Evolutionary conservation across 1,284 basidiomycete genomes (phyloP), one percentile per base, ranked within the genome.

Genomic region (Boletus hoseneyae): DNA sequence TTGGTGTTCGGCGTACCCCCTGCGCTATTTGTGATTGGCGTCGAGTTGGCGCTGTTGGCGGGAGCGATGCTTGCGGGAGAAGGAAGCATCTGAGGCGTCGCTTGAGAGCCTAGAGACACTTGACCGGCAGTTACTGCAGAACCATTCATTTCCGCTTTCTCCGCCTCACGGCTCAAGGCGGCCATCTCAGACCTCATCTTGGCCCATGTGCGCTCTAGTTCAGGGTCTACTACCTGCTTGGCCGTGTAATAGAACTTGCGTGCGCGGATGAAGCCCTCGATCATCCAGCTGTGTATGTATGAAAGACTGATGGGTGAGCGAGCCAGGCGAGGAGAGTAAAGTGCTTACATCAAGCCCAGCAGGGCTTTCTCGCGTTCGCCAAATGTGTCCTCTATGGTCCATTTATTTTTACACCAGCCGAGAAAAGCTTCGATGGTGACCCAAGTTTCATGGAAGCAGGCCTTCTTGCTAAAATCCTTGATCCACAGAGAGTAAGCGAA

Each of bases 401-500:
- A 86, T 58, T 85, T 84, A 58, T 71, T 68, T 66, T 81, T 85
- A 57, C 80, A 83, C 79, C 80, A 83, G n/a, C 66, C 66, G 16
- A 87, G 69, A 57, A 84, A 86, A 2, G 74, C 77, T 50, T 78
- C 74, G 56, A 83, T 80, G 15, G 80, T 85, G 11, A 68, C 59
- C 86, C 86, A 89, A 8, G 78, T 78, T 42, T 77, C 74, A 32
- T 70, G 70, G 60, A 73, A 73, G 63, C 80, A 85, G 8, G 63
- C 60, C 45, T 72, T 71, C 47, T 73, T 73, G 56, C 70, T 66
- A 57, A 79, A 79, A 55, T 89, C 87, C 59, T 74, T 80, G 63
- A 75, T 77, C 86, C 86, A 89, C 50, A 85, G 71, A 2, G 83
- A 77, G 64, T 87, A 89, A 4, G 83, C 77, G 65, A 89, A 89